Conservation (phyloP, 2,329 filamentous ascomycete species). For the Cryphonectria radicalis region DNA sequence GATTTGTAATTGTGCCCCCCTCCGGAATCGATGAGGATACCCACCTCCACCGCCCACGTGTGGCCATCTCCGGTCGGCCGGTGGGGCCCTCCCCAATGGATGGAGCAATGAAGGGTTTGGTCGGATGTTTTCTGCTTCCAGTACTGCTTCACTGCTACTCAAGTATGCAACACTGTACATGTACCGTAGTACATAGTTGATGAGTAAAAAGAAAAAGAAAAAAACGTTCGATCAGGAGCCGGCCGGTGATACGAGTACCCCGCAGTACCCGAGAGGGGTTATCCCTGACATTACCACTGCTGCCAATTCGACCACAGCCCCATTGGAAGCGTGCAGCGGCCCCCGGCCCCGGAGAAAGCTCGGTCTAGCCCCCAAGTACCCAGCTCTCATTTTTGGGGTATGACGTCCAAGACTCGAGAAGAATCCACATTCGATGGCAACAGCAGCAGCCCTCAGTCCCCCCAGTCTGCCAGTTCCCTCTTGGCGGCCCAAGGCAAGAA, state of each 20-base stretch:
- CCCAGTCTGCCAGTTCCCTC: neutral
- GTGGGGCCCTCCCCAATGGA: neutral
- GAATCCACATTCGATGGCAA: neutral
- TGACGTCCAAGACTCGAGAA: neutral
- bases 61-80: neutral
- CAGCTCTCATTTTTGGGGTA: neutral
- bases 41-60: neutral
- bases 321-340: neutral
- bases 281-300: neutral
- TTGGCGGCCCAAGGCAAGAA: neutral
- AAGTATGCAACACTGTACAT: neutral
- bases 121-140: neutral
- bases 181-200: too few species aligned
- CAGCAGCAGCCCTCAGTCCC: neutral
- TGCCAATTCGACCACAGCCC: neutral
- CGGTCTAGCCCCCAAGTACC: conserved; percentile 5
- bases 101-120: neutral
- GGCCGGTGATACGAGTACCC: neutral
- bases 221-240: neutral
- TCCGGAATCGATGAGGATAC: neutral
- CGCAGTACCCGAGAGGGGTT: neutral
- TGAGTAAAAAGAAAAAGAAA: too few species aligned
- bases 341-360: conserved; percentile 20
- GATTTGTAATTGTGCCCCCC: neutral
- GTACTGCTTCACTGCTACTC: neutral